Conservation (phyloP, 164 flowering plant species). For the Tetrastigma voinierianum region DNA sequence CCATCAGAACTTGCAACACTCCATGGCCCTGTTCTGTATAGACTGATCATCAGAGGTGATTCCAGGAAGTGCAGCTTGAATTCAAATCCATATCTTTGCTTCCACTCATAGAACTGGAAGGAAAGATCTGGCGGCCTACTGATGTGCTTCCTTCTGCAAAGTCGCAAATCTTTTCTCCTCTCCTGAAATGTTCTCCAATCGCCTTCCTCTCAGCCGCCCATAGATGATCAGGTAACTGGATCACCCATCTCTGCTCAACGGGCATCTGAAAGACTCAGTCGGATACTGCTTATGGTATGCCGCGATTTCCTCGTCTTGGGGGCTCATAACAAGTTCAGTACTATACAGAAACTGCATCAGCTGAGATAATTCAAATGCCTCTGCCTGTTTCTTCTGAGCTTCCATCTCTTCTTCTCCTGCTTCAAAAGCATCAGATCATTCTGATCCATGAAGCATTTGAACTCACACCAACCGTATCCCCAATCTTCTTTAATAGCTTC, state of each 20-base stretch:
- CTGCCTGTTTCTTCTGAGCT: conserved; percentile 26
- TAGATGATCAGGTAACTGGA: conserved; percentile 21
- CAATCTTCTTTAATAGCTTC: conserved; percentile 18
- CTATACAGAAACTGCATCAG: conserved; percentile 20
- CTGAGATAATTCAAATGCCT: conserved; percentile 26
- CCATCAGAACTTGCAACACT: conserved; percentile 16
- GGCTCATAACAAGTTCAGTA: conserved; percentile 19
- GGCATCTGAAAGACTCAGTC: conserved; percentile 19
- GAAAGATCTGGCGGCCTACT: conserved; percentile 14
- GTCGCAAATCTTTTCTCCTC: conserved; percentile 15
- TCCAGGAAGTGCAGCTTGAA: conserved; percentile 15
- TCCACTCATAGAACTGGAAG: conserved; percentile 23
- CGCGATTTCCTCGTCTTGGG: conserved; percentile 6
- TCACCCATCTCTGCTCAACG: conserved; percentile 20
- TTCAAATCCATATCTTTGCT: conserved; percentile 22
- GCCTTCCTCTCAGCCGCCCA: conserved; percentile 29
- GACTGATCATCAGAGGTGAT: conserved; percentile 9
- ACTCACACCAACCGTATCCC: conserved; percentile 20
- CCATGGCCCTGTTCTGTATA: conserved; percentile 14
- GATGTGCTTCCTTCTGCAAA: conserved; percentile 17
- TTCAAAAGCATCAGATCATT: conserved; percentile 21
- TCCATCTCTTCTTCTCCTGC: conserved; percentile 23
- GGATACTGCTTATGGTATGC: conserved; percentile 11
- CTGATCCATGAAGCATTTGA: conserved; percentile 13
- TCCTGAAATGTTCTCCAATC: conserved; percentile 15